These are phyloP conservation scores for Lactuca sativa DNA, from an alignment of 129 eudicot species.

Conservation along the genomic window DNA sequence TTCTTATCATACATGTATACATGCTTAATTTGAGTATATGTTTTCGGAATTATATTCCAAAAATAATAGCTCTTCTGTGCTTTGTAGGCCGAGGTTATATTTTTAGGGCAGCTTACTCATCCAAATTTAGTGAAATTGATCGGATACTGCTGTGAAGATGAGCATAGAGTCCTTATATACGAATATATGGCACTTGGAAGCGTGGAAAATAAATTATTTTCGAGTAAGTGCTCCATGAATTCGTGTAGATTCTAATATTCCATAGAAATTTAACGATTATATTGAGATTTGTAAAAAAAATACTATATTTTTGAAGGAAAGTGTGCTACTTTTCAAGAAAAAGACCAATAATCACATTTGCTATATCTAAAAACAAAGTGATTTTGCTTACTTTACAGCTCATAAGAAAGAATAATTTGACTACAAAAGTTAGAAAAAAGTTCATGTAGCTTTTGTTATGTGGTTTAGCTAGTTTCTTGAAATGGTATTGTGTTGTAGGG, in stretches of 20 bases:
- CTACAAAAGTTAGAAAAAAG: not conserved
- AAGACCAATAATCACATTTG: not conserved
- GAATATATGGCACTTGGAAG: conserved; percentile 94
- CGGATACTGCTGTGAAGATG: conserved; percentile 92
- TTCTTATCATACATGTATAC: not conserved
- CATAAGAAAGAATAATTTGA: not conserved
- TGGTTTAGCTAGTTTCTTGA: not conserved
- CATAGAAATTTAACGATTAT: conserved; percentile 8
- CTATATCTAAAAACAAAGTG: not conserved
- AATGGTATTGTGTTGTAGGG: conserved; percentile 52
- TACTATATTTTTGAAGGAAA: too few species aligned
- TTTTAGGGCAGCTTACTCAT: conserved; percentile 96
- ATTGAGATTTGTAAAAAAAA: not conserved
- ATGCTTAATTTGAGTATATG: not conserved
- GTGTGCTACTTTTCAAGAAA: too few species aligned
- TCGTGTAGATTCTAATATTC: conserved; percentile 4
- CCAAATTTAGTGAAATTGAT: conserved; percentile 89
- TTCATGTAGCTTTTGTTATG: not conserved
- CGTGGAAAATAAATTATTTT: conserved; percentile 83
- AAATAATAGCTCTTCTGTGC: conserved; percentile 17
- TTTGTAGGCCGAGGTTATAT: conserved; percentile 86
- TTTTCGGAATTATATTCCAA: not conserved
- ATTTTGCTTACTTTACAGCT: not conserved
- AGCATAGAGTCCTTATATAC: conserved; percentile 80
- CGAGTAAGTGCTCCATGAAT: conserved; percentile 54